phyloP scores from a whole-genome alignment of 768 basidiomycete genomes.

The Mycena maculata region DNA sequence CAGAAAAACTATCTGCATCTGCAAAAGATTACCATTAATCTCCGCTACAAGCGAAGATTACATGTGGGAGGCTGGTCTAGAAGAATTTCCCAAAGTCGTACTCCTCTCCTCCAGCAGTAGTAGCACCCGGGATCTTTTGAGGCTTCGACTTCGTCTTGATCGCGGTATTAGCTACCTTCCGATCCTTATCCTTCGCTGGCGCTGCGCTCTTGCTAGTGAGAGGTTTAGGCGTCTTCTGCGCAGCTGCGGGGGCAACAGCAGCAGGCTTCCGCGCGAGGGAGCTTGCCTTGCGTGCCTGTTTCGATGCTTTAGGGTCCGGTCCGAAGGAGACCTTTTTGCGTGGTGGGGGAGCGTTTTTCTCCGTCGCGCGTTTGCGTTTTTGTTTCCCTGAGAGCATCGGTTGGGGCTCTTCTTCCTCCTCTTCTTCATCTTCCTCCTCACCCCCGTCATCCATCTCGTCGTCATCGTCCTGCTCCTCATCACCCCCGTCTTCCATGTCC shows the following conservation, averaged over 20 bases:
- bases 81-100: slow-evolving; percentile 75
- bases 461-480: slow-evolving; percentile 53
- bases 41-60: too few species aligned
- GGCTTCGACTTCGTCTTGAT: slow-evolving; percentile 36
- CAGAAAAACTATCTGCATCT: too few species aligned
- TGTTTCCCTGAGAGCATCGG: slow-evolving; percentile 51
- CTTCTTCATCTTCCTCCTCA: slow-evolving; percentile 48
- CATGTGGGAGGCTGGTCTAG: too few species aligned
- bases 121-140: slow-evolving; percentile 36
- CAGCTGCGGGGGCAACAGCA: slow-evolving; percentile 11
- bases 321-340: slow-evolving; percentile 69
- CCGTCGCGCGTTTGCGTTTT: slow-evolving; percentile 58
- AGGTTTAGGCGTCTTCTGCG: slow-evolving; percentile 42
- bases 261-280: slow-evolving; percentile 24
- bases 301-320: slow-evolving; percentile 39
- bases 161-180: slow-evolving; percentile 53
- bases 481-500: slow-evolving; percentile 49
- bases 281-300: slow-evolving; percentile 31
- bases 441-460: slow-evolving; percentile 54
- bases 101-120: slow-evolving; percentile 48
- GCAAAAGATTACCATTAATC: too few species aligned
- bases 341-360: slow-evolving; percentile 45
- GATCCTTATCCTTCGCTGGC: slow-evolving; percentile 36
- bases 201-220: slow-evolving; percentile 42
- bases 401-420: slow-evolving; percentile 53